phyloP scores from a whole-genome alignment of 192 early-diverging fungal genomes.

The Spinellus fusiger region DNA sequence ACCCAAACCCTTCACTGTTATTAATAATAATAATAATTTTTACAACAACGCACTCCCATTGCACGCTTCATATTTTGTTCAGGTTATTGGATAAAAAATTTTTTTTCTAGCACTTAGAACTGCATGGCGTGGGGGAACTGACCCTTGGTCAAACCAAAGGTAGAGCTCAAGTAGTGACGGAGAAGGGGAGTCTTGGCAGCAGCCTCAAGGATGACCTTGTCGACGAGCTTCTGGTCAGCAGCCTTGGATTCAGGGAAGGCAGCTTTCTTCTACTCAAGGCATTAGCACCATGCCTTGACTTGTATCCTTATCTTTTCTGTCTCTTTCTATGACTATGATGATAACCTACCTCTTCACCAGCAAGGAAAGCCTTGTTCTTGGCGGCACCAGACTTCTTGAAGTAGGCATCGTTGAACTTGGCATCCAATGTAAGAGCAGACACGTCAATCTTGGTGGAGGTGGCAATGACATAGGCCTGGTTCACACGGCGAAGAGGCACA shows the following conservation, averaged over 20 bases:
- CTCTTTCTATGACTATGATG: not conserved
- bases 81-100: not conserved
- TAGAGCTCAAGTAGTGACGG: slow-evolving; percentile 79
- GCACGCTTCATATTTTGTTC: not conserved
- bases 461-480: slow-evolving; percentile 99
- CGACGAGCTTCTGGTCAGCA: slow-evolving; percentile 87
- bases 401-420: slow-evolving; percentile 88
- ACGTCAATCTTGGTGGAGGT: slow-evolving; percentile 99
- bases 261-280: slow-evolving; percentile 58
- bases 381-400: slow-evolving; percentile 75
- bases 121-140: slow-evolving; percentile 93
- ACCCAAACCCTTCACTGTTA: too few relatives aligned
- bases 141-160: slow-evolving; percentile 92
- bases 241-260: slow-evolving; percentile 70
- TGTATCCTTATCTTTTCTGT: not conserved
- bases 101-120: slow-evolving; percentile 64
- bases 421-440: slow-evolving; percentile 62
- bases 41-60: not conserved
- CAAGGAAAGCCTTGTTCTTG: slow-evolving; percentile 86
- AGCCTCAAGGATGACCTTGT: slow-evolving; percentile 74
- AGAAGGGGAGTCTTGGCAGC: slow-evolving; percentile 84
- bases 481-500: slow-evolving; percentile 94
- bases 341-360: slow-evolving; percentile 45
- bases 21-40: not conserved
- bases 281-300: not conserved